A percentile compares a stretch with the other conserved stretches of the same genome.
phyloP scores from a whole-genome alignment of 805 yeast species.

The Saccharomycopsis vini region DNA sequence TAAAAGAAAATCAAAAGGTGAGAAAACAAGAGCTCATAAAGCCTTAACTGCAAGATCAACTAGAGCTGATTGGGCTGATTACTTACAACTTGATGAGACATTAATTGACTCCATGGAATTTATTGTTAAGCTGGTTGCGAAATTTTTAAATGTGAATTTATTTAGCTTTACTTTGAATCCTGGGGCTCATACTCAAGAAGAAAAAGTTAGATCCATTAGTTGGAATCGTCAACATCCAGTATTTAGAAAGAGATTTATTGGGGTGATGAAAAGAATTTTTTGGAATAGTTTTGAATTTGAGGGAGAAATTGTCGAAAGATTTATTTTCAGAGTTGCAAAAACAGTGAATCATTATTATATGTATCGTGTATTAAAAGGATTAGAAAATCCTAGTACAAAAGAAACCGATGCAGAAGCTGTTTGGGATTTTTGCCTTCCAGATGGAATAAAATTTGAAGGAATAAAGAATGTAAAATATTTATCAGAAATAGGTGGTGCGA shows the following conservation, averaged over 20 bases:
- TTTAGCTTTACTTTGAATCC: too few relatives aligned
- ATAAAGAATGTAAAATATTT: too few relatives aligned
- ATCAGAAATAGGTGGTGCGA: too few relatives aligned
- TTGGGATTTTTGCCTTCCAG: too few relatives aligned
- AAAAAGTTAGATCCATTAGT: too few relatives aligned
- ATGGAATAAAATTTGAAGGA: too few relatives aligned
- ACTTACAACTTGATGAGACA: constrained; percentile 4
- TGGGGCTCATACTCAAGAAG: too few relatives aligned
- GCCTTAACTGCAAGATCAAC: constrained; percentile 6
- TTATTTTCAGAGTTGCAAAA: constrained; percentile 12
- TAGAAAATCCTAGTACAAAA: too few relatives aligned
- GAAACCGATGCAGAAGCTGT: too few relatives aligned
- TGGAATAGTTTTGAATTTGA: constrained; percentile 13
- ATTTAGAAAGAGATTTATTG: constrained; percentile 7
- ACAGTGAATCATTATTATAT: constrained; percentile 9
- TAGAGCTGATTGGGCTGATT: constrained; percentile 5
- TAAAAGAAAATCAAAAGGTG: background rate
- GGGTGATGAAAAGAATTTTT: constrained; percentile 13
- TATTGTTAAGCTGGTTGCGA: constrained; percentile 8
- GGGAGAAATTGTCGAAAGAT: constrained; percentile 7
- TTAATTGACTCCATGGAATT: constrained; percentile 13
- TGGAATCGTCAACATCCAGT: constrained; percentile 10
- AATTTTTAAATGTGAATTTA: constrained; percentile 7
- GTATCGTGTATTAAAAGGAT: too few relatives aligned
- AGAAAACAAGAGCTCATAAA: background rate